Evolutionary conservation across 108 stramenopile species (phyloP), one percentile per base, ranked within the genome.

Genomic region (Bacterosira constricta): DNA sequence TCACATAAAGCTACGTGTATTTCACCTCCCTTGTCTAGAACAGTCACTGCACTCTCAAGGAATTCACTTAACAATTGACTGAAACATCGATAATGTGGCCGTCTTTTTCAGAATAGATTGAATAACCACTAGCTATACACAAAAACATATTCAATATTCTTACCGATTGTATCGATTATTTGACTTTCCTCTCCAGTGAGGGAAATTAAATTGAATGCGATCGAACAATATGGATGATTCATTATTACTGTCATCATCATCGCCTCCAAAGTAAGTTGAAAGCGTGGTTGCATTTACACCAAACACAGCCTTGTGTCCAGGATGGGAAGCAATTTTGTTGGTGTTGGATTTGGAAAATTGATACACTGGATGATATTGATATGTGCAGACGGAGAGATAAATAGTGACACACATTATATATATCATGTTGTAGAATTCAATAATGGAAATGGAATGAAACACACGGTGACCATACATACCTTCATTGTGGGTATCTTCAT

Each of bases 181-280:
- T 10, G 88, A 66, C 76, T 93, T 93, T 32, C 92, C 92, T 41
- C 74, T 68, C 92, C 92, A 93, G 74, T 93, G 92, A 17, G 92
- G 92, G 79, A 93, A 93, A 56, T 93, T 93, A 65, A 93, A 93
- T 55, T 86, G 82, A 42, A 93, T 91, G 17, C 81, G 56, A 63
- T 91, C 86, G 74, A 93, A 90, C 44, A 41, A 50, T 60, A 38
- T 27, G 26, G 57, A 57, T 29, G 27, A 61, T 26, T n/a, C n/a
- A n/a, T n/a, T n/a, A n/a, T n/a, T n/a, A n/a, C n/a, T n/a, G n/a
- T 23, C 1, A 29, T 50, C 49, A 18, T n/a, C 23, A n/a, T 37
- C 53, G 17, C 32, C 35, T 1, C 85, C 66, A 66, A 93, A 91
- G 45, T 79, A 57, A 27, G 51, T 29, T 13, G 52, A 46, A 21